Base-by-base conservation (phyloP, 2,329 filamentous ascomycete genomes). In the Pseudogymnoascus sp. region DNA sequence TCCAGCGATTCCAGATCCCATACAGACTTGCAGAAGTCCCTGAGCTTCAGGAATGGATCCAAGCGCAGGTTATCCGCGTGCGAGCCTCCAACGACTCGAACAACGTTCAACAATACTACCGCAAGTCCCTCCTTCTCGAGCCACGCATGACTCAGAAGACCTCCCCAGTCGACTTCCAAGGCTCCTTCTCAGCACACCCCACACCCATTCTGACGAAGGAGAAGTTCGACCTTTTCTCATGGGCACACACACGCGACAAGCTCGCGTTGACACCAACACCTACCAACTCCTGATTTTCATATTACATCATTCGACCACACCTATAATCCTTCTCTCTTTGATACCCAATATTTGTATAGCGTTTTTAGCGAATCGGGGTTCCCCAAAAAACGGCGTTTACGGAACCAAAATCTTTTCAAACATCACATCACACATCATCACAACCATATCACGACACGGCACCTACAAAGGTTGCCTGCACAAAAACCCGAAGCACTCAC, bases 1-100 rank as follows among this genome's bases (percentile, higher is more conserved):
- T 99, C 6, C 95, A 99, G 75, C 88, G 93, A 16, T 97, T 97
- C 79, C 95, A 99, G 76, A 90, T 96, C 18, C 91, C 93, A 0
- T 97, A 97, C 74, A 85, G 88, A 5, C 83, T 99, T 16, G 83
- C 83, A 1, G 89, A 95, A 72, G 80, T 97, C 3, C 86, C 90
- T 0, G 93, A 97, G 70, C 83, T 99, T 73, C 93, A 97, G 74
- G 88, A 93, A 23, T 99, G 93, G 93, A 86, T 99, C 74, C 85
- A 93, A 66, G 82, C 85, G 21, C 90, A 97, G 74, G 86, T 97
- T 61, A 90, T 97, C 54, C 89, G 89, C 11, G 64, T 82, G 78
- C 73, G 72, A 66, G 71, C 70, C 6, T 70, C 68, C 16, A 81
- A 78, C 18, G 84, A 85, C 62, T 81, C 86, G 63, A 81, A 83